Percentiles rank a stretch among this genome's conserved stretches.
Evolutionary conservation across 1,284 basidiomycete species (phyloP).

Genomic region (Cutaneotrichosporon cavernicola): DNA sequence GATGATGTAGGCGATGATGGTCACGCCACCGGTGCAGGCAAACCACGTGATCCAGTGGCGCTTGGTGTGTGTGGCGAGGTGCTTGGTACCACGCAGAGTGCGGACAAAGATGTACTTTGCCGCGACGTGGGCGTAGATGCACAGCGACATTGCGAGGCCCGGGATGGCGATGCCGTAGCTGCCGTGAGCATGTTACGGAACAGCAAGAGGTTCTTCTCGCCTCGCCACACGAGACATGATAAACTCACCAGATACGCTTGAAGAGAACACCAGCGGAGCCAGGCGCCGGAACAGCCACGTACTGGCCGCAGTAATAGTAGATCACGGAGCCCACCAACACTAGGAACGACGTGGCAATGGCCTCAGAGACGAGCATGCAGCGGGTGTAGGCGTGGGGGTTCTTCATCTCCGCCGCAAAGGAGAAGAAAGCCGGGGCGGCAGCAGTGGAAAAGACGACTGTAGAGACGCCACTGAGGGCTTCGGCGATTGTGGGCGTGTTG

Average conservation of each 20-base stretch:
- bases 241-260: constrained; percentile 29
- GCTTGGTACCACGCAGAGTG: constrained; percentile 37
- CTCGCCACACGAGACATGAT: too few relatives aligned
- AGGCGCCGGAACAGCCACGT: constrained; percentile 37
- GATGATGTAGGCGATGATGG: constrained; percentile 34
- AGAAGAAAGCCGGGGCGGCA: constrained; percentile 34
- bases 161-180: constrained; percentile 49
- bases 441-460: constrained; percentile 35
- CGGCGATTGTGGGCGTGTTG: constrained; percentile 30
- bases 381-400: constrained; percentile 36
- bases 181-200: constrained; percentile 18
- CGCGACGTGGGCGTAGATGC: constrained; percentile 24
- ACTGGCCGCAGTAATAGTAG: constrained; percentile 36
- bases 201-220: too few relatives aligned
- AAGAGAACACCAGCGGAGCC: constrained; percentile 38
- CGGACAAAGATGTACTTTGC: constrained; percentile 40
- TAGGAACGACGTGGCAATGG: constrained; percentile 19
- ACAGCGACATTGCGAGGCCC: constrained; percentile 27
- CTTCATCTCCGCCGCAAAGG: constrained; percentile 45
- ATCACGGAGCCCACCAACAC: constrained; percentile 15
- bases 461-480: constrained; percentile 36
- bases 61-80: constrained; percentile 36
- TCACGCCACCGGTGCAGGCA: constrained; percentile 23
- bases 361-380: constrained; percentile 29
- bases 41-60: constrained; percentile 45